A percentile compares a stretch with the other conserved stretches of the same genome.
Conservation (phyloP, 768 basidiomycete genomes). For the Suillus hirtellus region DNA sequence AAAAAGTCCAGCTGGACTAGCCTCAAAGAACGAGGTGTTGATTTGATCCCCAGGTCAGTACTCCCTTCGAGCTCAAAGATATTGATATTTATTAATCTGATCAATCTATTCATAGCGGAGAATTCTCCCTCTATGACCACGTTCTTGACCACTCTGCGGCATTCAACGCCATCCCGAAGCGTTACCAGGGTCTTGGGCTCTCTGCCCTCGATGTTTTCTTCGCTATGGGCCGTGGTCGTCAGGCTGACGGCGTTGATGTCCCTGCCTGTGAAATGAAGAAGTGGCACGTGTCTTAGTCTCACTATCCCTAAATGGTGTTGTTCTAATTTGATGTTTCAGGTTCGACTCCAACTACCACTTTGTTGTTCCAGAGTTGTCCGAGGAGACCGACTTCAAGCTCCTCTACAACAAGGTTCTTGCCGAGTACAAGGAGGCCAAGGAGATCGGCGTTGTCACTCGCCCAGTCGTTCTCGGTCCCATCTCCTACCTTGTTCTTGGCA, state of each 20-base stretch:
- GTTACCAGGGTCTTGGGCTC: constrained; percentile 84
- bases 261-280: constrained; percentile 99
- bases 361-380: constrained; percentile 95
- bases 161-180: constrained; percentile 96
- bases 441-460: constrained; percentile 83
- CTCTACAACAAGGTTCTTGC: constrained; percentile 93
- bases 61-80: constrained; percentile 11
- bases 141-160: constrained; percentile 95
- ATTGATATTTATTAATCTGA: constrained; percentile 19
- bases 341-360: constrained; percentile 99
- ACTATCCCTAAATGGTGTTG: constrained; percentile 2
- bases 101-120: constrained; percentile 62
- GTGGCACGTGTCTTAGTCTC: constrained; percentile 60
- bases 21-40: constrained; percentile 84
- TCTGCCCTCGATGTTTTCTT: constrained; percentile 95
- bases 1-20: constrained; percentile 86
- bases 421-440: constrained; percentile 95
- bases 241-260: constrained; percentile 92
- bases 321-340: constrained; percentile 44
- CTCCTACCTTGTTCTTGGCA: constrained; percentile 92
- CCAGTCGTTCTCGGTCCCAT: constrained; percentile 96
- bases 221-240: constrained; percentile 98
- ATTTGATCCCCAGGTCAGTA: constrained; percentile 85
- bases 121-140: constrained; percentile 98
- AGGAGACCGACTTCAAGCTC: constrained; percentile 90